Evolutionary conservation across 371 early-diverging fungal species (phyloP), one percentile per base, ranked within the genome.

Genomic region (Mortierella sp.): DNA sequence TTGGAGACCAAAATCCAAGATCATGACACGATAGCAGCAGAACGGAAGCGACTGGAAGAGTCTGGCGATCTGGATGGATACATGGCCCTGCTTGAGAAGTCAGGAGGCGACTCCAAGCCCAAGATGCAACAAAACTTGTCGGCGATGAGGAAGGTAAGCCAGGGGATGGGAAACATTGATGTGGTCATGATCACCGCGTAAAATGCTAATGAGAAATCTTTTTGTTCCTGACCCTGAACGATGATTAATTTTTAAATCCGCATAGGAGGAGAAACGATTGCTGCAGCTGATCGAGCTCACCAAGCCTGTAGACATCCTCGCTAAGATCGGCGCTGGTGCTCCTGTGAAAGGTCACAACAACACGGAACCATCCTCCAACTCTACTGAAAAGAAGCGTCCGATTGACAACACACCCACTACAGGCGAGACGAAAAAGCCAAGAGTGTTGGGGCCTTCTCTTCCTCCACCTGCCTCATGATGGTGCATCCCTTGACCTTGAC

Each of bases 21-120:
- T 2, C 61, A 63, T 31, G 78, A 60, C 19, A 58, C 50, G 18
- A 58, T 52, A 49, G 79, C 64, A 23, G 80, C 59, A 6, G 78
- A 67, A 12, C 54, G 57, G 16, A 81, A 72, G 46, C 47, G 54
- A 9, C 58, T 71, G 19, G 80, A 73, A 26, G 80, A 80, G 5
- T 86, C 87, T 3, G 84, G 89, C 31, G 92, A 90, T 57, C 50
- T 92, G 24, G 92, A 92, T 58, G 81, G 83, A 2, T 89, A 82
- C 48, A 87, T 90, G 87, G 52, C 61, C 4, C 61, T 56, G 24
- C 62, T 76, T 2, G 66, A 69, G 18, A 62, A 69, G 34, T 51
- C 64, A 0, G 58, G 61, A 6, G 64, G 62, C 12, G 76, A 76
- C 7, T 82, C 84, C 1, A 79, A 89, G 19, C 71, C 71, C 30